These are phyloP conservation scores for Leucaena leucocephala DNA, from an alignment of 306 rosid genomes.

Conservation along the genomic window DNA sequence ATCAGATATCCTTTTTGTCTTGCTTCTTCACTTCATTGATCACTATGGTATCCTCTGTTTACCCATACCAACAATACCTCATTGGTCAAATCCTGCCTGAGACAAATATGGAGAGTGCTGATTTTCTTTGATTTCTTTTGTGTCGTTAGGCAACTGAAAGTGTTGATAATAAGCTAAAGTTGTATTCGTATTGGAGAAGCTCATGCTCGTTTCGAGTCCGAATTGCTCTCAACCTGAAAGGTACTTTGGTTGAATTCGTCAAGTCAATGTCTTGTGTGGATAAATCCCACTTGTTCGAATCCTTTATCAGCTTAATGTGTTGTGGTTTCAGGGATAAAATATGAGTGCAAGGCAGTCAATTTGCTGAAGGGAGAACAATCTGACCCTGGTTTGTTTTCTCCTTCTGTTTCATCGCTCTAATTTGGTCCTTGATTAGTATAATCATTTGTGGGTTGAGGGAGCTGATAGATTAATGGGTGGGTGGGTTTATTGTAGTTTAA, in stretches of 20 bases:
- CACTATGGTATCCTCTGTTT: background rate
- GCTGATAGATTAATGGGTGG: background rate
- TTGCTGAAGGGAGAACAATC: constrained; percentile 59
- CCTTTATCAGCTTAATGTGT: background rate
- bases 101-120: background rate
- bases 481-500: background rate
- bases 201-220: constrained; percentile 49
- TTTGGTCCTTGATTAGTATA: background rate
- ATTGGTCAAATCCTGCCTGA: background rate
- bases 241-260: constrained; percentile 27
- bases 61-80: background rate
- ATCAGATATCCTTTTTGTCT: background rate
- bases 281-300: background rate
- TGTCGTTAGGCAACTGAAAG: constrained; percentile 36
- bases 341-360: constrained; percentile 60
- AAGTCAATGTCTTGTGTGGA: background rate
- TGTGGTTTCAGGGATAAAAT: constrained; percentile 52
- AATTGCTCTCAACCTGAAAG: constrained; percentile 69
- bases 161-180: constrained; percentile 14
- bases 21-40: background rate
- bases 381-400: constrained; percentile 50
- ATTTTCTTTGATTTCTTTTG: background rate
- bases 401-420: background rate
- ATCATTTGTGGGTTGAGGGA: constrained; percentile 5
- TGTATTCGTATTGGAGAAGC: constrained; percentile 53